phyloP scores from a whole-genome alignment of 345 rosid species.

The Camelina laxa region DNA sequence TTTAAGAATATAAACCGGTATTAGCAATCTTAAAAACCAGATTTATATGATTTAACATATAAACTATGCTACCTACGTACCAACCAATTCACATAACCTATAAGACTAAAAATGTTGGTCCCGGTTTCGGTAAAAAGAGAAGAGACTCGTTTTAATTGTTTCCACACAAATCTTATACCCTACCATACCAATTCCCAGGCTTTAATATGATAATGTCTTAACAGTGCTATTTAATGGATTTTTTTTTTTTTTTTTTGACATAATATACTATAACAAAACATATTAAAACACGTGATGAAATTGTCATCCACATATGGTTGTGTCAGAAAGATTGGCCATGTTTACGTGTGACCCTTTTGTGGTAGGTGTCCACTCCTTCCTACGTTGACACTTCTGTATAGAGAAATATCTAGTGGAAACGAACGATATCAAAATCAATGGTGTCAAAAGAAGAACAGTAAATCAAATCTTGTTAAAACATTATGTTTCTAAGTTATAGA shows the following conservation, averaged over 20 bases:
- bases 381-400: slow-evolving; percentile 27
- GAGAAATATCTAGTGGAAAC: background rate
- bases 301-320: slow-evolving; percentile 39
- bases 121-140: slow-evolving; percentile 31
- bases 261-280: background rate
- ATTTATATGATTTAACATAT: background rate
- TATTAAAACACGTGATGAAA: slow-evolving; percentile 38
- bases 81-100: slow-evolving; percentile 23
- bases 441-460: background rate
- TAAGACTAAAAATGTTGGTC: slow-evolving; percentile 17
- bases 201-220: slow-evolving; percentile 34
- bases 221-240: background rate
- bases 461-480: background rate
- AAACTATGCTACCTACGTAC: background rate
- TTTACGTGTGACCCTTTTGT: slow-evolving; percentile 32
- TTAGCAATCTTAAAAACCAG: background rate
- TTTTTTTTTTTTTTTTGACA: background rate
- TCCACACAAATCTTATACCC: slow-evolving; percentile 40
- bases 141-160: slow-evolving; percentile 27
- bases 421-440: slow-evolving; percentile 9
- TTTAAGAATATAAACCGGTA: background rate
- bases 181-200: slow-evolving; percentile 36
- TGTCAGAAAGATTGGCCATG: slow-evolving; percentile 33
- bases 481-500: background rate
- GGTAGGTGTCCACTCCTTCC: slow-evolving; percentile 35